Percentiles rank a stretch among this genome's conserved stretches.
Conservation (phyloP, 202 grass and related monocot species). For the Digitaria exilis region DNA sequence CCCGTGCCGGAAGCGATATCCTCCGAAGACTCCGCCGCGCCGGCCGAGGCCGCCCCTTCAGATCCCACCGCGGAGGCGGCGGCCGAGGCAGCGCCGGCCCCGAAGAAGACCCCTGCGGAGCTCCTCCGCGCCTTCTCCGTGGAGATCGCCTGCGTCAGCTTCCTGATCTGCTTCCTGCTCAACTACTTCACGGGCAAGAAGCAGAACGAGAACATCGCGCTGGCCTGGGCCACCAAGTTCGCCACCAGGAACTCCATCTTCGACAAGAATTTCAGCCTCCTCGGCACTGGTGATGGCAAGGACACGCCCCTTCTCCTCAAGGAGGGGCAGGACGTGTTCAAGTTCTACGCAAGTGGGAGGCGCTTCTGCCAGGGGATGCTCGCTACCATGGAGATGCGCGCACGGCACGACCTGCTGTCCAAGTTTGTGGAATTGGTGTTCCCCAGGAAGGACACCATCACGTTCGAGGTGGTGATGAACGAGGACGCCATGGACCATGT, state of each 20-base stretch:
- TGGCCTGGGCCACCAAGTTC: slow-evolving; percentile 93
- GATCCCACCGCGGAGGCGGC: not conserved
- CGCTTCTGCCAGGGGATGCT: slow-evolving; percentile 95
- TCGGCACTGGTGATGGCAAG: slow-evolving; percentile 87
- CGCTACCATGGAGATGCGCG: slow-evolving; percentile 92
- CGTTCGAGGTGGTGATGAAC: slow-evolving; percentile 90
- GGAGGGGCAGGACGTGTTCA: slow-evolving; percentile 97
- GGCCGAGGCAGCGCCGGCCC: not conserved
- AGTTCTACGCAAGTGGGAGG: slow-evolving; percentile 96
- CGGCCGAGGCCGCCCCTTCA: slow-evolving; percentile 26
- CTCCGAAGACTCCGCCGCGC: slow-evolving; percentile 35
- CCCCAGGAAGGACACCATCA: slow-evolving; percentile 78
- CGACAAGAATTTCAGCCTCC: slow-evolving; percentile 97
- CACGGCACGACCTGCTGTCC: slow-evolving; percentile 81
- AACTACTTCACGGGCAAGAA: slow-evolving; percentile 94
- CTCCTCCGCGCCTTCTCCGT: too few relatives aligned
- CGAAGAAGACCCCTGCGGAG: too few relatives aligned
- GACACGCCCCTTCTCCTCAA: slow-evolving; percentile 91
- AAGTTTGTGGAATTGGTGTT: slow-evolving; percentile 68
- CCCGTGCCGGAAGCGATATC: slow-evolving; percentile 42
- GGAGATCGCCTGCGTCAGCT: slow-evolving; percentile 65
- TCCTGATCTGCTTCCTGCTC: slow-evolving; percentile 91
- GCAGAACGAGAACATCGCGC: slow-evolving; percentile 86
- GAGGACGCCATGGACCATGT: slow-evolving; percentile 96
- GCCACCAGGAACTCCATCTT: slow-evolving; percentile 88